phyloP scores from a whole-genome alignment of 371 early-diverging fungal species.

The Entomophthora muscae region DNA sequence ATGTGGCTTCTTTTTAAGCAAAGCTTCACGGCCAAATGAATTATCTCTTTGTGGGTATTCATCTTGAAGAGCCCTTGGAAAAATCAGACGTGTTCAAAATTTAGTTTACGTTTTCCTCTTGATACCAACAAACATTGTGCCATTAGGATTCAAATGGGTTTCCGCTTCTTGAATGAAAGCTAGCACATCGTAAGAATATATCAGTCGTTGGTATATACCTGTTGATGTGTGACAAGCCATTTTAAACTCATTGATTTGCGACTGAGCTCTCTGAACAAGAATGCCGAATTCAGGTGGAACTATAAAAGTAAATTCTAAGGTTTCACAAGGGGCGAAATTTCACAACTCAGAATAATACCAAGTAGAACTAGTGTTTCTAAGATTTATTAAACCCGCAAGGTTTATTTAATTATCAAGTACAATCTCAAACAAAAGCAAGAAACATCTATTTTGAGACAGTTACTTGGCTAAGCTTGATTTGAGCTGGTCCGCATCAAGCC shows the following conservation, averaged over 20 bases:
- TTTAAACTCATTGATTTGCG: background rate
- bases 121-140: background rate
- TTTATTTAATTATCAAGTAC: background rate
- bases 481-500: no score
- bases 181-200: background rate
- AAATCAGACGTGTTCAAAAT: background rate
- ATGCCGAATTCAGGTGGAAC: background rate
- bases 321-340: background rate
- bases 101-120: background rate
- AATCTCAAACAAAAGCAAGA: background rate
- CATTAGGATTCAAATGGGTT: background rate
- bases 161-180: background rate
- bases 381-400: background rate
- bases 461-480: no score
- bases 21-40: background rate
- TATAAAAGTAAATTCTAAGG: background rate
- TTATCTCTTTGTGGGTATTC: background rate
- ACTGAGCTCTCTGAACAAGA: background rate
- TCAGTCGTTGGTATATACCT: background rate
- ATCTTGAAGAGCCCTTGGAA: background rate
- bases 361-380: background rate
- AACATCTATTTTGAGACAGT: background rate
- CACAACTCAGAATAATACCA: background rate
- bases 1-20: background rate
- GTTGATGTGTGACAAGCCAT: background rate